Conservation (phyloP, 129 eudicot species). For the Scalesia atractyloides region DNA sequence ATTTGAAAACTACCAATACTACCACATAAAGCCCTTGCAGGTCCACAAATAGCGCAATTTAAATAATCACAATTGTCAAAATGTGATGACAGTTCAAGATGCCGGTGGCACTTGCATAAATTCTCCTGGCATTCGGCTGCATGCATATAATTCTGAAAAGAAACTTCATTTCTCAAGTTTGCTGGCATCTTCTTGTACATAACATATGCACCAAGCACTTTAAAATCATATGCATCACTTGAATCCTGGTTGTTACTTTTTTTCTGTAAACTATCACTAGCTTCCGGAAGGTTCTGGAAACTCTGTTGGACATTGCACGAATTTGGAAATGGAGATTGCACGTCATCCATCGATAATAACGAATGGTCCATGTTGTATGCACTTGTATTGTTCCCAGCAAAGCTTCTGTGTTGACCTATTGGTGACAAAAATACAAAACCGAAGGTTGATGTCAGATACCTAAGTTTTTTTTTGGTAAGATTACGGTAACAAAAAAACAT, state of each 20-base stretch:
- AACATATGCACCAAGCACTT: constrained; percentile 45
- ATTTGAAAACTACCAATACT: constrained; percentile 23
- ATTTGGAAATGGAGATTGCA: constrained; percentile 29
- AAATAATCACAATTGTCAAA: constrained; percentile 45
- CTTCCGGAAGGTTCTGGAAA: constrained; percentile 1
- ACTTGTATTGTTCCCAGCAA: constrained; percentile 24
- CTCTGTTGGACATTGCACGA: constrained; percentile 20
- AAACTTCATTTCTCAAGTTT: constrained; percentile 28
- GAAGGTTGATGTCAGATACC: constrained; percentile 4
- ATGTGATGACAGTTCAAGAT: constrained; percentile 44
- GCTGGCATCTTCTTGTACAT: constrained; percentile 40
- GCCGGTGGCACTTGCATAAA: constrained; percentile 48
- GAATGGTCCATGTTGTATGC: constrained; percentile 26
- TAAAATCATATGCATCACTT: constrained; percentile 1
- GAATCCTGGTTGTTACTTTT: constrained; percentile 25
- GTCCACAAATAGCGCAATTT: constrained; percentile 52
- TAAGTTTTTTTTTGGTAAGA: neutral
- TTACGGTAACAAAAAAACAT: constrained; percentile 13
- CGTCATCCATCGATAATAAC: constrained; percentile 24
- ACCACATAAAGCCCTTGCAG: constrained; percentile 31
- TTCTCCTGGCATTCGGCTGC: constrained; percentile 40
- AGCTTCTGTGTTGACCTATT: constrained; percentile 33
- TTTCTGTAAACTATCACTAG: constrained; percentile 20
- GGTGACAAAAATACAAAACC: constrained; percentile 5
- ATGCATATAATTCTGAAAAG: constrained; percentile 55